Conservation (phyloP, 2,329 filamentous ascomycete species). For the Gnomoniopsis smithogilvyi region DNA sequence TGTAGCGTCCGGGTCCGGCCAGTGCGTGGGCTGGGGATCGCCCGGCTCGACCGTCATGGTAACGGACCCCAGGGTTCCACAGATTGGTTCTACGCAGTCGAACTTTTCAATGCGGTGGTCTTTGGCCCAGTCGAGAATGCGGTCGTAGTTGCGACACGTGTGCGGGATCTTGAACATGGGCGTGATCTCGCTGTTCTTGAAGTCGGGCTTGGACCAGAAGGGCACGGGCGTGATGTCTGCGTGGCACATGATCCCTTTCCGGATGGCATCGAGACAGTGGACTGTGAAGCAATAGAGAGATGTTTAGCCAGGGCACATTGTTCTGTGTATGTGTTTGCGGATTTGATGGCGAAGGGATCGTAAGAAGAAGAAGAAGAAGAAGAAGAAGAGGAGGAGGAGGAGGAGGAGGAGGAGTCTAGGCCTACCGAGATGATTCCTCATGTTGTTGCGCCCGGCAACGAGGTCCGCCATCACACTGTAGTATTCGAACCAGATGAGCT, state of each 20-base stretch:
- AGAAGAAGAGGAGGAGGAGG: background rate
- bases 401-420: background rate
- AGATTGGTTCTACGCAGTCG: conserved; percentile 1
- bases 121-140: background rate
- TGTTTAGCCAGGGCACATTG: background rate
- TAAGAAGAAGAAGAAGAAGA: background rate
- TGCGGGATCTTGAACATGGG: conserved; percentile 11
- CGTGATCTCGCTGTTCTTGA: conserved; percentile 12
- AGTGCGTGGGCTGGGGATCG: conserved; percentile 7
- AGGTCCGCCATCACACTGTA: conserved; percentile 10
- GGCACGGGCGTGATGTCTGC: conserved; percentile 8
- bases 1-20: conserved; percentile 5
- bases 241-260: conserved; percentile 9
- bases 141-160: conserved; percentile 10
- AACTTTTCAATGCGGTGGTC: conserved; percentile 1
- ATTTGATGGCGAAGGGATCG: background rate
- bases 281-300: background rate
- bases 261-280: conserved; percentile 9
- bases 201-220: conserved; percentile 8
- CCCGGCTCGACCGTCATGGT: conserved; percentile 9
- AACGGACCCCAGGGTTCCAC: conserved; percentile 5
- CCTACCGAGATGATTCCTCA: conserved; percentile 6
- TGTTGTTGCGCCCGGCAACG: conserved; percentile 5
- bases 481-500: conserved; percentile 10
- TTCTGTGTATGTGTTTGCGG: background rate